These are phyloP conservation scores for Curvularia spicifera DNA, from an alignment of 2,329 filamentous ascomycete genomes.

Conservation along the genomic window DNA sequence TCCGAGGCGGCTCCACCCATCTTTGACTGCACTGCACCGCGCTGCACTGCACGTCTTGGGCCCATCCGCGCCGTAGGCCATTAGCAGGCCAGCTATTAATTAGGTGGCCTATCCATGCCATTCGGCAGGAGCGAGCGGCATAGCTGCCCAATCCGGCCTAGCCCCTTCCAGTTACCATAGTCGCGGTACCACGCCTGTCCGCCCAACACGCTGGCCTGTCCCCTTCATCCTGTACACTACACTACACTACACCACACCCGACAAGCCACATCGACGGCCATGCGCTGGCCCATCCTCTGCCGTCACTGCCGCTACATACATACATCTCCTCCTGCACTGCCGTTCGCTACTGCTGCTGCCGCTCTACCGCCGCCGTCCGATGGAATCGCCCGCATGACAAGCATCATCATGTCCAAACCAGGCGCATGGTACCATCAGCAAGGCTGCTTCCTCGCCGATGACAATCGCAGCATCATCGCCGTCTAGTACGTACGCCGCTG, in stretches of 20 bases:
- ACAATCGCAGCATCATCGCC: not conserved
- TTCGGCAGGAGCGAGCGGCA: not conserved
- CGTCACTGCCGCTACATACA: no score
- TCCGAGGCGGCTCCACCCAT: constrained; percentile 30
- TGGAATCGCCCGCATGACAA: constrained; percentile 5
- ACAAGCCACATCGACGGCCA: not conserved
- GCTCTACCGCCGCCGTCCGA: not conserved
- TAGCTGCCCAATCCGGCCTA: constrained; percentile 21
- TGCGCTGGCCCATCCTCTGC: no score
- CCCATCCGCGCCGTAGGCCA: constrained; percentile 29
- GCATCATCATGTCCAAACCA: not conserved
- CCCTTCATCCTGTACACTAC: not conserved
- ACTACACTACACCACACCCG: not conserved
- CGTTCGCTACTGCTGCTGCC: not conserved
- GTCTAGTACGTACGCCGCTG: not conserved
- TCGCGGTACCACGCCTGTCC: constrained; percentile 24
- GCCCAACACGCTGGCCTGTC: not conserved
- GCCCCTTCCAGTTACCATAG: constrained; percentile 29
- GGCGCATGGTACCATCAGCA: not conserved
- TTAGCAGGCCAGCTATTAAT: constrained; percentile 32
- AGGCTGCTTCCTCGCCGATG: not conserved
- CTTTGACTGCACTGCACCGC: constrained; percentile 3
- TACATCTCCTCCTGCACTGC: constrained; percentile 4
- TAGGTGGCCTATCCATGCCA: constrained; percentile 27
- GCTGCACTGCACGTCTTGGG: constrained; percentile 20